Base-by-base conservation (phyloP, 768 basidiomycete genomes). In the Suillus tomentosus region DNA sequence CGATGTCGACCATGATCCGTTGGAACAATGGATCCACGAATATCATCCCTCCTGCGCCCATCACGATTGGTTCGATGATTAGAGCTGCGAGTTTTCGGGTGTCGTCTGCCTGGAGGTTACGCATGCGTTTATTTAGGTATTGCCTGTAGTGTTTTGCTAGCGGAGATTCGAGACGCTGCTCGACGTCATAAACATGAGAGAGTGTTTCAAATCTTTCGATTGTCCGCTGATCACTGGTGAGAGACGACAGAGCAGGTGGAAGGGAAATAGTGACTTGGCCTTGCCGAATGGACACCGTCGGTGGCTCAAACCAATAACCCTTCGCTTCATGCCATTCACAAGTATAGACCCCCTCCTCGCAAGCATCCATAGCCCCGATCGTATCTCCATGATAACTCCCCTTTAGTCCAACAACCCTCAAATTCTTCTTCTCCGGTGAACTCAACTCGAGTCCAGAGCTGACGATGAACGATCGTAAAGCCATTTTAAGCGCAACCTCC, bases 401-500 rank as follows among this genome's bases (percentile, higher is more conserved):
- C 68, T 87, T 89, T 50, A 99, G 70, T 0, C 96, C 96, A 3
- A 99, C 73, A 1, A 99, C 84, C 5, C 92, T 93, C 5, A 95
- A 78, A 31, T 79, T 76, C 65, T 83, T 85, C 67, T 80, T 79
- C 34, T 80, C 79, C 11, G 63, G 45, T 7, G 75, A 70, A 24
- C 77, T 71, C 7, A 85, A 69, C 1, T 72, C 69, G 13, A 72
- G 68, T 19, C 75, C 70, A 15, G 83, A 69, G 22, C 81, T 78
- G 42, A 76, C 67, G 15, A 84, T 78, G 66, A 82, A 90, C 2
- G 89, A 87, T 31, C 95, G 83, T 50, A 98, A 77, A 0, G 94
- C 96, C 96, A 99, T 98, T 77, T 99, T 99, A 64, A 99, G 78
- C 13, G 94, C 96, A n/a, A 96, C 90, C 74, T 98, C 96, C 88